Conservation (phyloP, 2,329 filamentous ascomycete species). For the Curvularia lunata region DNA sequence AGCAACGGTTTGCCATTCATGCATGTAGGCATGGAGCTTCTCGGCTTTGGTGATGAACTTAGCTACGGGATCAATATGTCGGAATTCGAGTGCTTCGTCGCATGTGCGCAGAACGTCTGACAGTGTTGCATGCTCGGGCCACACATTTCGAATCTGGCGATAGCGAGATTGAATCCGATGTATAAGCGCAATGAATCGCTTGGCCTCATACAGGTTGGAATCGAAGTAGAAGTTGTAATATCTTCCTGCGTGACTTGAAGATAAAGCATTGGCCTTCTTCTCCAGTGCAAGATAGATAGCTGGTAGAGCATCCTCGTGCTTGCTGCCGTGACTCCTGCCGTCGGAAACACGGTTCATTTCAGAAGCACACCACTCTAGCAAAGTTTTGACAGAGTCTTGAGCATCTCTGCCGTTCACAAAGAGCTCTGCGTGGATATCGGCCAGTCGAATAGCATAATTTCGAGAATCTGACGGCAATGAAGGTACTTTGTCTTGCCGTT, state of each 20-base stretch:
- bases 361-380: constrained; percentile 41
- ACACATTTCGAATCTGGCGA: constrained; percentile 66
- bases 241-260: constrained; percentile 39
- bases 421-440: constrained; percentile 44
- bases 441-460: constrained; percentile 44
- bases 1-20: constrained; percentile 95
- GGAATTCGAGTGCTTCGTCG: constrained; percentile 74
- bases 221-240: constrained; percentile 90
- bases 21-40: constrained; percentile 80
- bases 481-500: constrained; percentile 34
- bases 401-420: constrained; percentile 31
- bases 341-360: constrained; percentile 38
- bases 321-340: constrained; percentile 33
- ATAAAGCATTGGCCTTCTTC: constrained; percentile 59
- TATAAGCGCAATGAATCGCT: constrained; percentile 73
- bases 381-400: constrained; percentile 32
- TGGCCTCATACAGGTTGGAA: constrained; percentile 75
- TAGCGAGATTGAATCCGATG: constrained; percentile 75
- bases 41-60: constrained; percentile 87
- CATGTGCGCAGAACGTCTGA: constrained; percentile 78
- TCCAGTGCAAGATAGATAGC: constrained; percentile 70
- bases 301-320: constrained; percentile 64
- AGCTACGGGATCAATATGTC: constrained; percentile 82
- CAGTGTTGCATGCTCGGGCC: constrained; percentile 79
- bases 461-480: constrained; percentile 31